phyloP scores from a whole-genome alignment of 129 eudicot species.

The Escallonia rubra region DNA sequence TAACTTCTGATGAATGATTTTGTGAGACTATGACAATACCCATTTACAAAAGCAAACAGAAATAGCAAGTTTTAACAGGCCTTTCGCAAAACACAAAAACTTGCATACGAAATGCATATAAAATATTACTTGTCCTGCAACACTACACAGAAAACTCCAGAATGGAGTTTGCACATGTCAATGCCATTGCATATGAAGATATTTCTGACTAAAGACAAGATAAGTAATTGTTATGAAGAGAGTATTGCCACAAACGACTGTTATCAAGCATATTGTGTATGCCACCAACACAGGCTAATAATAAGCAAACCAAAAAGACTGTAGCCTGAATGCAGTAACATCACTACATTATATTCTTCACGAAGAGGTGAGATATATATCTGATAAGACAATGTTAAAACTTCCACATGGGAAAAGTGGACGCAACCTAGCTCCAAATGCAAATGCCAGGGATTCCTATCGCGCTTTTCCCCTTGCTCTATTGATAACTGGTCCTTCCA shows the following conservation, averaged over 20 bases:
- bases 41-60: background rate
- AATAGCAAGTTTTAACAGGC: background rate
- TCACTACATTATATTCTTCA: background rate
- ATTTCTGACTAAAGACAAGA: too few species aligned
- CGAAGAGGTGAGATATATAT: background rate
- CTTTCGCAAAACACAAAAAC: background rate
- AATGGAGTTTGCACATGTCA: background rate
- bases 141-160: background rate
- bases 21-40: too few species aligned
- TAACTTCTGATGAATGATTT: background rate
- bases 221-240: too few species aligned
- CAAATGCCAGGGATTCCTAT: too few species aligned
- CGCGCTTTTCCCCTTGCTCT: too few species aligned
- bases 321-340: background rate
- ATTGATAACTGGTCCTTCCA: too few species aligned
- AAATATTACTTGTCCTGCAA: background rate
- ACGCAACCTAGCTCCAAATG: too few species aligned
- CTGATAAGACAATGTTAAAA: too few species aligned
- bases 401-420: too few species aligned
- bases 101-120: background rate
- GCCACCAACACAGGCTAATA: background rate
- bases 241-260: too few species aligned
- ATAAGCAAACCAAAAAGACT: background rate
- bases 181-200: too few species aligned
- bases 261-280: background rate